Evolutionary conservation across 192 early-diverging fungal genomes (phyloP).

Genomic region (Dimargaris verticillata): DNA sequence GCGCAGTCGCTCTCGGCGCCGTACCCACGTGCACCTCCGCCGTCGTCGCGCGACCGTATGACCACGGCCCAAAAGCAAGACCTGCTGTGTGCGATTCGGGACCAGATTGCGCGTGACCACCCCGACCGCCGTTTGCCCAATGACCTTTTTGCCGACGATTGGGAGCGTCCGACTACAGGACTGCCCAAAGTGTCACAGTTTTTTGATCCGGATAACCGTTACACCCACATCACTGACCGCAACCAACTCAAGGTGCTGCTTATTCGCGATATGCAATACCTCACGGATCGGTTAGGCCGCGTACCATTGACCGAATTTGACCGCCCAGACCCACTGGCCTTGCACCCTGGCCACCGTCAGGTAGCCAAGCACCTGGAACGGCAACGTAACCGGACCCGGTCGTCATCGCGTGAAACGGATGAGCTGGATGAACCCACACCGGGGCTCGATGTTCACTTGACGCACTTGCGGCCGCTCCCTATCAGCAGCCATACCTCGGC

Average conservation of each 20-base stretch:
- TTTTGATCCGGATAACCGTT: neutral
- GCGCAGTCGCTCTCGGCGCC: neutral
- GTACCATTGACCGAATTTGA: constrained; percentile 7
- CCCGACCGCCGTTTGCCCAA: neutral
- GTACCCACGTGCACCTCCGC: neutral
- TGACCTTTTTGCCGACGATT: neutral
- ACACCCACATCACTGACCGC: neutral
- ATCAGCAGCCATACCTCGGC: neutral
- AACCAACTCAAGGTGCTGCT: neutral
- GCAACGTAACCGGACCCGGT: neutral
- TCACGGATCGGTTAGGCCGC: neutral
- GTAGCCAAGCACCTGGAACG: neutral
- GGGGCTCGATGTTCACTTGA: neutral
- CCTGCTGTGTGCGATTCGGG: neutral
- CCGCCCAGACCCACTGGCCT: neutral
- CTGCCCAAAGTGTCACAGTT: neutral
- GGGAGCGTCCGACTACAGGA: neutral
- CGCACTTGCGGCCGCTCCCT: neutral
- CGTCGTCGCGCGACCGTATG: neutral
- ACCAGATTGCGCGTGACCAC: neutral
- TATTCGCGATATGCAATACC: neutral
- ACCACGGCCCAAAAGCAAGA: neutral
- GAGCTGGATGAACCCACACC: neutral
- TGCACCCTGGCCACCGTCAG: neutral
- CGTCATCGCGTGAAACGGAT: neutral